Percentiles rank a stretch among this genome's conserved stretches.
Conservation (phyloP, 805 yeast species). For the Suhomyces xylopsoci region DNA sequence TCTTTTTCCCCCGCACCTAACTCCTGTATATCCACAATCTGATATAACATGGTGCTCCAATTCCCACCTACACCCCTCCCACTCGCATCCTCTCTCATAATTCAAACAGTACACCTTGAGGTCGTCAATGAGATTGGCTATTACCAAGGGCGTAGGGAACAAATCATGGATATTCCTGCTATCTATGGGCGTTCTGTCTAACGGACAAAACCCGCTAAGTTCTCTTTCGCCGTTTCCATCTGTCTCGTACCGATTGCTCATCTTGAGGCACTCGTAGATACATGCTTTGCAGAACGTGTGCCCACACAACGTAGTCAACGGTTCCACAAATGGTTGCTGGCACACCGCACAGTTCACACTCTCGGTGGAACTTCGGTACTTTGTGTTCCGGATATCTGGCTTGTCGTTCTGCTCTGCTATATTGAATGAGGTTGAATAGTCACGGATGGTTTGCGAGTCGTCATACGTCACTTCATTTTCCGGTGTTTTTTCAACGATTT, state of each 20-base stretch:
- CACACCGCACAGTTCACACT: constrained; percentile 58
- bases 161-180: constrained; percentile 28
- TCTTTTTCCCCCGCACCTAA: constrained; percentile 27
- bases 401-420: constrained; percentile 9
- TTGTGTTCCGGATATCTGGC: constrained; percentile 30
- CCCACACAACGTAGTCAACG: constrained; percentile 49
- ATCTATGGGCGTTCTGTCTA: constrained; percentile 53
- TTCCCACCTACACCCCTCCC: constrained; percentile 60
- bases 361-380: constrained; percentile 29
- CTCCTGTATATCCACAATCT: constrained; percentile 37
- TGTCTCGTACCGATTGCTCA: constrained; percentile 23
- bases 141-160: constrained; percentile 55
- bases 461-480: not conserved
- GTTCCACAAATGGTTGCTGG: constrained; percentile 58
- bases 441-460: constrained; percentile 1
- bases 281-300: constrained; percentile 16
- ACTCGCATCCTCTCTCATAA: constrained; percentile 50
- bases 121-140: constrained; percentile 61
- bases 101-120: constrained; percentile 56
- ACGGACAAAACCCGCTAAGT: constrained; percentile 46
- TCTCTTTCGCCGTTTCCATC: constrained; percentile 4
- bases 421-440: constrained; percentile 16
- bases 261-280: constrained; percentile 19
- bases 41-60: constrained; percentile 46
- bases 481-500: not conserved